Percentiles rank a stretch among this genome's conserved stretches.
These are phyloP conservation scores for Fusarium staphyleae DNA, from an alignment of 2,329 filamentous ascomycete genomes.

Conservation along the genomic window DNA sequence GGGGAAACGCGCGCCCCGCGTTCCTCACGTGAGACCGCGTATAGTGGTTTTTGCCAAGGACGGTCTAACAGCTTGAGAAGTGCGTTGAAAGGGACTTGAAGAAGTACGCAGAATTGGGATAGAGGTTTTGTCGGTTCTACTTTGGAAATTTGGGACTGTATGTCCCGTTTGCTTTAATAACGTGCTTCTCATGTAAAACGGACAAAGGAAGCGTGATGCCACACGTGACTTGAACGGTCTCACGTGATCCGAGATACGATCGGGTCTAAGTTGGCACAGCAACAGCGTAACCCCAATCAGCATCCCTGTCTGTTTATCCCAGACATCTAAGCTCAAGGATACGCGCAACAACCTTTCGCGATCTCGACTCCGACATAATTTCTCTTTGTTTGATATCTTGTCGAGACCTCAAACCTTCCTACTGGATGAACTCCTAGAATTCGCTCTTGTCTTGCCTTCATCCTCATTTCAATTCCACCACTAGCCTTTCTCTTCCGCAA, in stretches of 20 bases:
- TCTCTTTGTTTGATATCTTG: conserved; percentile 34
- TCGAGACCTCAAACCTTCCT: conserved; percentile 29
- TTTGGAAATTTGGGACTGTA: background rate
- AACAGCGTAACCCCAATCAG: conserved; percentile 41
- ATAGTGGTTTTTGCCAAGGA: conserved; percentile 35
- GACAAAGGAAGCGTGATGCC: background rate
- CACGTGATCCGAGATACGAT: conserved; percentile 21
- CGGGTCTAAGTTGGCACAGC: conserved; percentile 43
- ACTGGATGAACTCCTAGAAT: conserved; percentile 26
- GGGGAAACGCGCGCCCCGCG: conserved; percentile 44
- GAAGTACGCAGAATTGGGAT: background rate
- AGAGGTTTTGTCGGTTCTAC: background rate
- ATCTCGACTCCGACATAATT: conserved; percentile 30
- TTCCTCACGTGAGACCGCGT: conserved; percentile 48
- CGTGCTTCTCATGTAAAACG: background rate
- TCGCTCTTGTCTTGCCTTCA: conserved; percentile 18
- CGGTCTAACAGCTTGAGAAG: background rate
- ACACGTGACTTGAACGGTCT: background rate
- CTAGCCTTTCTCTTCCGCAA: background rate
- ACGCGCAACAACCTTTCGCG: conserved; percentile 35
- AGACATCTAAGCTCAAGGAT: conserved; percentile 27
- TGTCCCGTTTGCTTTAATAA: background rate
- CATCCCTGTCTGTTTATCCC: conserved; percentile 41
- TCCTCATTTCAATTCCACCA: conserved; percentile 16
- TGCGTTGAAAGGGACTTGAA: background rate